Base-by-base conservation (phyloP, 2,329 filamentous ascomycete genomes). In the Penicillium olsonii region DNA sequence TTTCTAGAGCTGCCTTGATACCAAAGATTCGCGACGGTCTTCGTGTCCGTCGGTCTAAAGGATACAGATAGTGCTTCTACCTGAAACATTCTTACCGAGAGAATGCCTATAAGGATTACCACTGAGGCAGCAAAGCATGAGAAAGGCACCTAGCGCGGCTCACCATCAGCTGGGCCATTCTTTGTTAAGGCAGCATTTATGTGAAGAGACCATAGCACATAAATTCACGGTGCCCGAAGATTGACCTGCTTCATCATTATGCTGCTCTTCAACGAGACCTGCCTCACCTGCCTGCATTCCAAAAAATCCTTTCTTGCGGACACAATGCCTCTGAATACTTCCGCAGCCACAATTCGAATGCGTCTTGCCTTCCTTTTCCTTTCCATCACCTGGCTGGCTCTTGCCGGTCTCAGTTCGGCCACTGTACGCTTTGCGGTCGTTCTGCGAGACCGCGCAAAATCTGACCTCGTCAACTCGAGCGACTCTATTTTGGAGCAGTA, bases 331-430 rank as follows among this genome's bases (percentile, higher is more conserved):
- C n/a, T 15, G 31, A 34, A 34, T 34, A 34, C 12, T 34, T 34
- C 31, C 14, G 31, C 26, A 29, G 26, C 17, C 17, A 20, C 37
- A 29, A 45, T 42, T 15, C 20, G 29, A 19, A 34, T 10, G 37
- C 38, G 48, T 24, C 38, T 51, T n/a, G 26, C 20, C 18, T 37
- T 37, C 26, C 14, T 51, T 24, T 42, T 34, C 33, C 48, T 45
- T 39, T 24, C 22, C 22, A 44, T 40, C 22, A 37, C 24, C 18
- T 47, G 35, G 40, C 20, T 52, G 26, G 49, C 39, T 26, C 35
- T 27, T 27, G 15, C 20, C 5, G 22, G 37, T 39, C 37, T 39
- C 20, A 39, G 24, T 41, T 29, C 38, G 38, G 24, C 38, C 5
- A 41, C 2, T 41, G 5, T 41, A 41, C 26, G 26, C 24, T 41